Percentiles rank a stretch among this genome's conserved stretches.
phyloP scores from a whole-genome alignment of 106 monocot genomes.

The Acorus calamus region DNA sequence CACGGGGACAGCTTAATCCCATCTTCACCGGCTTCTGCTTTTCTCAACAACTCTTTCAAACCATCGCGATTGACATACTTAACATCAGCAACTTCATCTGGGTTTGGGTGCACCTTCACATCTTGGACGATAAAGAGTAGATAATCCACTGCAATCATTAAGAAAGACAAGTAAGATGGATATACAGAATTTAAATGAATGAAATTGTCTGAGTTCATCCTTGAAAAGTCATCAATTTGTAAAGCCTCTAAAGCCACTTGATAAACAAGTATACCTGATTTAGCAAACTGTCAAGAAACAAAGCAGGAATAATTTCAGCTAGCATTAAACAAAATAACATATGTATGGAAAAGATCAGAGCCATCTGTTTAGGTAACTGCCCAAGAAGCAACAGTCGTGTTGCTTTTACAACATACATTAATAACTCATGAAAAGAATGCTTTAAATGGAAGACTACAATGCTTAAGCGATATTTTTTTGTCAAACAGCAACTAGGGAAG shows the following conservation, averaged over 20 bases:
- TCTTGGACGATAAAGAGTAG: constrained; percentile 77
- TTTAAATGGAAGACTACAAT: too few relatives aligned
- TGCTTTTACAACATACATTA: too few relatives aligned
- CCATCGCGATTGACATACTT: constrained; percentile 68
- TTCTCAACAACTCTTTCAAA: constrained; percentile 63
- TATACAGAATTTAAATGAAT: background rate
- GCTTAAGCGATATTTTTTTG: background rate
- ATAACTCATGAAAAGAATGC: too few relatives aligned
- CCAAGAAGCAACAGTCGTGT: too few relatives aligned
- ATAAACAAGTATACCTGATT: too few relatives aligned
- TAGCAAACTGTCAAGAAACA: too few relatives aligned
- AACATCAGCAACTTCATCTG: constrained; percentile 74
- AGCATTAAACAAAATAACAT: too few relatives aligned
- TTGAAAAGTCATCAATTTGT: background rate
- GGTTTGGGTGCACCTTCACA: constrained; percentile 65
- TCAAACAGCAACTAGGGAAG: background rate
- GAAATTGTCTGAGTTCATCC: background rate
- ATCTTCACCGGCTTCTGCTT: constrained; percentile 62
- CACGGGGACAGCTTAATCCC: constrained; percentile 70
- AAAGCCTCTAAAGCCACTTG: too few relatives aligned
- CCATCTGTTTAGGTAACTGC: too few relatives aligned
- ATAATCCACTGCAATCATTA: constrained; percentile 65
- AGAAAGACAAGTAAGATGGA: background rate
- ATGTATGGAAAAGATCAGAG: too few relatives aligned
- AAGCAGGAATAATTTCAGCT: too few relatives aligned